Base-by-base conservation (phyloP, 2,329 filamentous ascomycete genomes). In the Rhynchosporium agropyri region DNA sequence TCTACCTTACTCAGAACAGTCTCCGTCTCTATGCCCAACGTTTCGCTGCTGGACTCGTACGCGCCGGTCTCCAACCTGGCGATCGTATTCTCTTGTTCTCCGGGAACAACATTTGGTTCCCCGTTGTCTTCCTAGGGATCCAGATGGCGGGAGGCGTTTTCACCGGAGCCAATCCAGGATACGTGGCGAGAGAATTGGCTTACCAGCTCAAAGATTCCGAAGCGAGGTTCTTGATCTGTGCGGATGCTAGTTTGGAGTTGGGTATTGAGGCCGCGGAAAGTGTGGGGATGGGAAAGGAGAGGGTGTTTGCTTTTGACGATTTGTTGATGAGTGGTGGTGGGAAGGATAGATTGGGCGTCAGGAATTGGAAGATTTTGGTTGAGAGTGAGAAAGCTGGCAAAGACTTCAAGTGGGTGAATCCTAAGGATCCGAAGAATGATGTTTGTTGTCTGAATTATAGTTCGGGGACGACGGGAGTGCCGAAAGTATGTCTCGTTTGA, bases 71-170 rank as follows among this genome's bases (percentile, higher is more conserved):
- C 20, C 77, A 85, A 65, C 78, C 79, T 0, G 88, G 89, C 10
- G 90, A 92, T 68, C 84, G 89, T 2, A 84, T 94, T 4, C 77
- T 94, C 53, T 77, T 94, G 26, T 93, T 89, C 76, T 88, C 88
- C 0, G 84, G 86, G 28, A 94, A 93, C 75, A 87, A 83, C 68
- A 75, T 94, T 13, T 91, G 89, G 77, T 91, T 88, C 72, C 88
- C 90, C 0, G 79, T 84, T 0, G 79, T 90, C 1, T 84, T 93
- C 60, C 80, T 92, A 75, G 90, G 90, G 15, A 80, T 89, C 26
- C 80, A 92, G 57, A 92, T 92, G 85, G 89, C 90, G 0, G 89
- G 89, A 3, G 89, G 89, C 1, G 79, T 94, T 60, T 94, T 94
- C 77, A 89, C 87, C 0, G 90, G 89, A 31, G 89, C 89, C 1